These are phyloP conservation scores for Nephelium lappaceum DNA, from an alignment of 345 rosid species.

Conservation along the genomic window DNA sequence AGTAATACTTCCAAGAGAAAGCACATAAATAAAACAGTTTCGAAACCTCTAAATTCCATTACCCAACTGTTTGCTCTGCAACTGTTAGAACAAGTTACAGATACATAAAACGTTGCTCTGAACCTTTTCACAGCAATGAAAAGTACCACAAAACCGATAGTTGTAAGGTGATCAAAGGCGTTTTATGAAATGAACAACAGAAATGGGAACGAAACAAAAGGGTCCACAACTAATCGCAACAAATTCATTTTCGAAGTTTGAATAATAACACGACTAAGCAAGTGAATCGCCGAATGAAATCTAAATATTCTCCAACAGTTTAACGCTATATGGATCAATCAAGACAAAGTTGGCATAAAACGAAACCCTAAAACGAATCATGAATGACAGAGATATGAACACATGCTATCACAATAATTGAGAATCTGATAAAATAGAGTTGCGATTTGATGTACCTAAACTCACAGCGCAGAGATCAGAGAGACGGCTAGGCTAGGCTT, in stretches of 20 bases:
- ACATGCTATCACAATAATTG: too few species aligned
- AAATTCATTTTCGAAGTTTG: too few species aligned
- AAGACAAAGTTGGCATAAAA: too few species aligned
- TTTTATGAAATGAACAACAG: neutral
- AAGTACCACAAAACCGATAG: neutral
- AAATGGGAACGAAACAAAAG: neutral
- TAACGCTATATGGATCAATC: neutral
- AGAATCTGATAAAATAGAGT: neutral
- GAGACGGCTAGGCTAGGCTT: neutral
- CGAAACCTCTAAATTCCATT: too few species aligned
- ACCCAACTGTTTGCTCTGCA: too few species aligned
- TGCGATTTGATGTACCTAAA: neutral
- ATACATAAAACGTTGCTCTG: neutral
- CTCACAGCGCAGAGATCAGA: neutral
- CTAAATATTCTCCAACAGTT: neutral
- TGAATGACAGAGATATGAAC: neutral
- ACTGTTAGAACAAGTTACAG: too few species aligned
- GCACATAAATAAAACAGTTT: too few species aligned
- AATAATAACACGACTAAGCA: too few species aligned
- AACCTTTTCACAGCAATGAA: neutral
- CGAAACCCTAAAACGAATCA: neutral
- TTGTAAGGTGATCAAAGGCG: neutral
- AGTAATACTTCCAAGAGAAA: too few species aligned
- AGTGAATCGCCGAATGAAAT: neutral
- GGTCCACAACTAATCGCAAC: neutral